Evolutionary conservation across 768 basidiomycete species (phyloP).

Genomic region (Trametes cinnabarina): DNA sequence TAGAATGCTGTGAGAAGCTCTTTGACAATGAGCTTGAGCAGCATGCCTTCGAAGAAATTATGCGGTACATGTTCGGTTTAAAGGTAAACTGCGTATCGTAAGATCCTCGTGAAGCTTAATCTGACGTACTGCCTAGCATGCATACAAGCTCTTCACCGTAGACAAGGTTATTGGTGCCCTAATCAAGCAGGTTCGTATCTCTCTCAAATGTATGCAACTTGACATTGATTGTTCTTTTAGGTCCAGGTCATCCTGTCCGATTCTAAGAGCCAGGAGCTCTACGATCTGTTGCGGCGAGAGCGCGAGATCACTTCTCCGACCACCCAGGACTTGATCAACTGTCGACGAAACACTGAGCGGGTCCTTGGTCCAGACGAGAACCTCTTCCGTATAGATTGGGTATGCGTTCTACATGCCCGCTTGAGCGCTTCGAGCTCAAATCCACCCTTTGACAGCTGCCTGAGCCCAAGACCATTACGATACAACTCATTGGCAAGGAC

Average conservation of each 20-base stretch:
- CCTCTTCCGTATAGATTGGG: conserved; percentile 80
- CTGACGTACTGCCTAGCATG: conserved; percentile 43
- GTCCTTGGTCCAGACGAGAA: conserved; percentile 75
- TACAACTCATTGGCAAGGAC: conserved; percentile 79
- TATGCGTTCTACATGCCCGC: conserved; percentile 31
- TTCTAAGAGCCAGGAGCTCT: conserved; percentile 66
- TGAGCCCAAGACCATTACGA: conserved; percentile 61
- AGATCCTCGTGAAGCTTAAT: background rate
- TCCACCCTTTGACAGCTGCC: conserved; percentile 47
- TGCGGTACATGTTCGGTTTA: conserved; percentile 84
- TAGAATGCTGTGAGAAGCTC: conserved; percentile 84
- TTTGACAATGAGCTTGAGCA: conserved; percentile 94
- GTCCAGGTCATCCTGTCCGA: conserved; percentile 70
- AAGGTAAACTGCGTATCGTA: conserved; percentile 43
- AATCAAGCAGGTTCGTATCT: conserved; percentile 74
- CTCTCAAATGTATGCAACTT: background rate
- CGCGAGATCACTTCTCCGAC: conserved; percentile 56
- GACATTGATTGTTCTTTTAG: conserved; percentile 29
- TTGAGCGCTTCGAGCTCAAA: background rate
- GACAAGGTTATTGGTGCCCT: conserved; percentile 88
- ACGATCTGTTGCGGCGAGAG: conserved; percentile 70
- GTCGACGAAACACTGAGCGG: conserved; percentile 64
- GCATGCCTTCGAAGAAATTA: conserved; percentile 83
- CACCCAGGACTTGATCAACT: conserved; percentile 69
- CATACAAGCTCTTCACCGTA: conserved; percentile 88